phyloP scores from a whole-genome alignment of 1,139 yeast species.

The Yamadazyma atmosphaerica region DNA sequence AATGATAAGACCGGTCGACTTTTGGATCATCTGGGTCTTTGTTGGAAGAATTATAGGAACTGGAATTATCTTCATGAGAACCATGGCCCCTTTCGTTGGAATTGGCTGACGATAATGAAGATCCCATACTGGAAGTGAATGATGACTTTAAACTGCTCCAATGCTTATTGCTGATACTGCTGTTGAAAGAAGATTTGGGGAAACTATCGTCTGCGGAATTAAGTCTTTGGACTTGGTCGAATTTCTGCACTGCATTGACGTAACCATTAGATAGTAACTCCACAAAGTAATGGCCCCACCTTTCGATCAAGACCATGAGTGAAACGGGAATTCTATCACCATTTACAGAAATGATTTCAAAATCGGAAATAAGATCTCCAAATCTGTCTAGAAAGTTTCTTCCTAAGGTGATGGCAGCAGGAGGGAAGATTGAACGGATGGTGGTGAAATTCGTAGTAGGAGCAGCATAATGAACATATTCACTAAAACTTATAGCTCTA shows the following conservation, averaged over 20 bases:
- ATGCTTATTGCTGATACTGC: not conserved
- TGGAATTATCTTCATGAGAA: not conserved
- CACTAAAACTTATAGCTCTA: conserved; percentile 52
- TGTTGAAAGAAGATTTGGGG: not conserved
- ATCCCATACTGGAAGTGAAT: too few species aligned
- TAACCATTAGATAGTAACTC: conserved; percentile 61
- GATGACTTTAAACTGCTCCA: too few species aligned
- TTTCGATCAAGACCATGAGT: conserved; percentile 55
- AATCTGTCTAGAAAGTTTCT: conserved; percentile 70
- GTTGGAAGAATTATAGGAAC: too few species aligned
- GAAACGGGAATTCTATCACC: conserved; percentile 69
- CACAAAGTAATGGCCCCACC: conserved; percentile 77
- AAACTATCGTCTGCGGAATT: not conserved
- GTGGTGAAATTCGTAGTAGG: conserved; percentile 68
- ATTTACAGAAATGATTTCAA: conserved; percentile 65
- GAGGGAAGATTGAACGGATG: conserved; percentile 67
- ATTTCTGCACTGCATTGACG: conserved; percentile 53
- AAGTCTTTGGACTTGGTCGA: conserved; percentile 35
- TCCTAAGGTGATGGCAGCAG: conserved; percentile 75
- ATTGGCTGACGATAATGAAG: conserved; percentile 13
- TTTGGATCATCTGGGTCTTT: conserved; percentile 10
- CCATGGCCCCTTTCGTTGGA: conserved; percentile 8
- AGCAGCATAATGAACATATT: conserved; percentile 74
- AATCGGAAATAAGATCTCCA: conserved; percentile 65
- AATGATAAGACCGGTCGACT: conserved; percentile 16